phyloP scores from a whole-genome alignment of 2,329 filamentous ascomycete genomes.

The Lecanicillium sp. region DNA sequence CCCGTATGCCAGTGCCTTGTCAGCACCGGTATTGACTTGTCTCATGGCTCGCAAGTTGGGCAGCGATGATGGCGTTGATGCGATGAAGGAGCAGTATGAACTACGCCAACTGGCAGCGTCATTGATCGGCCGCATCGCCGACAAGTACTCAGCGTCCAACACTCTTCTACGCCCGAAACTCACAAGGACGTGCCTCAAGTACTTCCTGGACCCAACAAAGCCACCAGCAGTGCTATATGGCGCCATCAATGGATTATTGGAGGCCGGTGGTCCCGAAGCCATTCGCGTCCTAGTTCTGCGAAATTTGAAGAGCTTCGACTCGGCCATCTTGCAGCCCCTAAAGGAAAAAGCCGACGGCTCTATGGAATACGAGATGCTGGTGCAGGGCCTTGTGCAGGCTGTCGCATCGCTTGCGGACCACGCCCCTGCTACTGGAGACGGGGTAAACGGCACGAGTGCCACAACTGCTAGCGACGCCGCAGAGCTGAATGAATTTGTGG shows the following conservation, averaged over 20 bases:
- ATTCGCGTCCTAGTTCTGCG: conserved; percentile 49
- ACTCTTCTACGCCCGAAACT: conserved; percentile 80
- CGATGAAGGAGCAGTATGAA: conserved; percentile 59
- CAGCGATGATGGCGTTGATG: conserved; percentile 41
- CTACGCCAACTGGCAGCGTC: conserved; percentile 80
- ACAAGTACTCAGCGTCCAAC: conserved; percentile 74
- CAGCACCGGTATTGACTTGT: conserved; percentile 86
- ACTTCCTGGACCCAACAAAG: conserved; percentile 80
- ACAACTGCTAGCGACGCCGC: conserved; percentile 28
- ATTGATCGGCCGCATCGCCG: conserved; percentile 69
- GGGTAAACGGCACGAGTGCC: conserved; percentile 27
- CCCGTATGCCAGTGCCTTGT: conserved; percentile 56
- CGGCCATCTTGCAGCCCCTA: conserved; percentile 44
- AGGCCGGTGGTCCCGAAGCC: conserved; percentile 61
- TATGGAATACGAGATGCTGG: conserved; percentile 47
- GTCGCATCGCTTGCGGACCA: conserved; percentile 35
- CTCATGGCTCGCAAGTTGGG: conserved; percentile 74
- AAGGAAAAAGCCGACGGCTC: conserved; percentile 40
- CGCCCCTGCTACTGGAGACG: conserved; percentile 24
- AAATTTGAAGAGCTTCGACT: conserved; percentile 47
- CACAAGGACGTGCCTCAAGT: conserved; percentile 86
- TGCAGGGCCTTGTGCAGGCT: conserved; percentile 48
- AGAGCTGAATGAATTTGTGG: conserved; percentile 47
- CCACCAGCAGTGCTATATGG: conserved; percentile 83
- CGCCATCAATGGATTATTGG: conserved; percentile 70